Base-by-base conservation (phyloP, 495 filamentous ascomycete species). In the Penicillium coffeae region DNA sequence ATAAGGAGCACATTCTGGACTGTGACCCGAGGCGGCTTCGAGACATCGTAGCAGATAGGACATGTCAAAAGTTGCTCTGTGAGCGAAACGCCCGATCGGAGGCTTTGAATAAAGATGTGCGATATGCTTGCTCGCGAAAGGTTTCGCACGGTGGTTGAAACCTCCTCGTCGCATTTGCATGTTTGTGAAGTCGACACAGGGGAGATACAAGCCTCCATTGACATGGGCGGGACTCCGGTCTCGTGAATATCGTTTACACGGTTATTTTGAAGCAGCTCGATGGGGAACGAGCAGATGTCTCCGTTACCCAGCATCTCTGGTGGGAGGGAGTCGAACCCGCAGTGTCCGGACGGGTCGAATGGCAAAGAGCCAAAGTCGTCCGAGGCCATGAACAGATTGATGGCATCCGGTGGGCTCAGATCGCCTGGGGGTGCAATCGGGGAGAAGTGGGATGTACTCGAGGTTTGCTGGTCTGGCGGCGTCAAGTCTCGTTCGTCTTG, bases 161-260 rank as follows among this genome's bases (percentile, higher is more conserved):
- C 60, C 2, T 63, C 60, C 27, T 63, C 60, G 33, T 60, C 57
- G 19, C 60, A 63, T 47, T 58, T 54, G 39, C 60, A 63, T 10
- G 51, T 54, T 36, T 48, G 52, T 14, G 57, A 47, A n/a, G 52
- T 40, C 9, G 57, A 54, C 1, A 47, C 30, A 0, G 56, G 55
- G 1, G 59, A 54, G 3, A 41, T 42, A 7, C 54, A 55, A 25
- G 50, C 25, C 12, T 50, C 48, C 3, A 48, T 20, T 0, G 47
- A 20, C 2, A 43, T 45, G 10, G 36, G 14, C 1, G 42, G 30
- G 20, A 54, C 16, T 2, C 22, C 56, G 5, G 30, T 21, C 2
- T 51, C 39, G 8, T 40, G 40, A 3, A 37, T 2, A 15, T 8
- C 48, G 22, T 19, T 27, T n/a, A 33, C 22, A 0, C 49, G 42